Evolutionary conservation across 805 yeast species (phyloP).

Genomic region (Metschnikowia sp.): DNA sequence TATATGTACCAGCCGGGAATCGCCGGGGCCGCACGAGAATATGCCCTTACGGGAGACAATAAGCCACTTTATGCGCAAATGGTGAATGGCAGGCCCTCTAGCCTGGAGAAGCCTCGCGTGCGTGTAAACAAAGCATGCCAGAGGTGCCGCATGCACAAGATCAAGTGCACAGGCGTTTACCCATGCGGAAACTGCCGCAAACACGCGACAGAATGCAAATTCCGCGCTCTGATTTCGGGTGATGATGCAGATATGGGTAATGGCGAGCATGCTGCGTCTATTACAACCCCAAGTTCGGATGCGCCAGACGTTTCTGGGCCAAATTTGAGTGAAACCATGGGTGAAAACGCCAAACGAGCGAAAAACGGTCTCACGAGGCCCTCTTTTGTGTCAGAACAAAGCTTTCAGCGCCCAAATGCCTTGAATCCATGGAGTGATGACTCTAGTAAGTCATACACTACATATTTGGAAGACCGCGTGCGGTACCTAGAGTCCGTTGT

Average conservation of each 20-base stretch:
- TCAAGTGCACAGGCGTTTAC: constrained; percentile 51
- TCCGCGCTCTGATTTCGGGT: constrained; percentile 4
- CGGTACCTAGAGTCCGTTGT: constrained; percentile 33
- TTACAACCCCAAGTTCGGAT: not conserved
- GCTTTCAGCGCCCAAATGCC: too few relatives aligned
- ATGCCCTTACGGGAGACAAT: too few relatives aligned
- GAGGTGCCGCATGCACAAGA: constrained; percentile 52
- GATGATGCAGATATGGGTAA: not conserved
- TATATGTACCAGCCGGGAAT: too few relatives aligned
- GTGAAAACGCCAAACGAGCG: not conserved
- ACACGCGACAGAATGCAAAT: constrained; percentile 35
- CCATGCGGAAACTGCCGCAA: constrained; percentile 50
- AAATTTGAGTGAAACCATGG: not conserved
- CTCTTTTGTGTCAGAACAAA: too few relatives aligned
- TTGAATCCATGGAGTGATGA: too few relatives aligned
- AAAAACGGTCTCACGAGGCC: not conserved
- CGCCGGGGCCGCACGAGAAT: too few relatives aligned
- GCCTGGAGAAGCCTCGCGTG: constrained; percentile 19
- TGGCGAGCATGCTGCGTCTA: not conserved
- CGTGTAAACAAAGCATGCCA: constrained; percentile 55
- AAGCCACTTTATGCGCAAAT: not conserved
- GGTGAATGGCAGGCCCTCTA: not conserved
- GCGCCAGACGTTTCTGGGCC: not conserved
- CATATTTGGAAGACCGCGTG: constrained; percentile 37
- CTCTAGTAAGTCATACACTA: constrained; percentile 1